These are phyloP conservation scores for Tilletia setariae DNA, from an alignment of 1,284 basidiomycete species.

Conservation along the genomic window DNA sequence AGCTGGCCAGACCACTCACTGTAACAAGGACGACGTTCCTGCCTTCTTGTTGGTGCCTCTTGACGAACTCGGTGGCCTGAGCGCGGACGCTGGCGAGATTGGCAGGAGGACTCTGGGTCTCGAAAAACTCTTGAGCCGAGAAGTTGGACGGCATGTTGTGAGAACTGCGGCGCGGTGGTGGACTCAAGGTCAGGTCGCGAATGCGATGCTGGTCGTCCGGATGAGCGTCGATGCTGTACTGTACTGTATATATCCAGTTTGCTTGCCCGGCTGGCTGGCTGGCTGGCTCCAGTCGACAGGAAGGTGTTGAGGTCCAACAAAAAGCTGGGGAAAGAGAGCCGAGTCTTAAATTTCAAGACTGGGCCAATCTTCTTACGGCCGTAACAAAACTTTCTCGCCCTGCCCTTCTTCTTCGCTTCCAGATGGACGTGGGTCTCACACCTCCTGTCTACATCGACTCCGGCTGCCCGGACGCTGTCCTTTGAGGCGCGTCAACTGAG, in stretches of 20 bases:
- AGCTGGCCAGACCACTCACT: slow-evolving; percentile 61
- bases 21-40: slow-evolving; percentile 88
- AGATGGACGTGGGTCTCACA: too few species aligned
- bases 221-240: neutral
- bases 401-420: too few species aligned
- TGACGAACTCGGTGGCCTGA: slow-evolving; percentile 62
- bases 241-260: neutral
- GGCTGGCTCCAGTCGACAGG: neutral
- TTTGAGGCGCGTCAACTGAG: too few species aligned
- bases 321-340: too few species aligned
- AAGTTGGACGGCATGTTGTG: slow-evolving; percentile 14
- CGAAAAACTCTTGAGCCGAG: slow-evolving; percentile 36
- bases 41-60: slow-evolving; percentile 64
- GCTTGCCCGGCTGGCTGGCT: neutral
- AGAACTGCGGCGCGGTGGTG: neutral
- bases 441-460: too few species aligned
- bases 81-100: slow-evolving; percentile 28
- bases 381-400: too few species aligned
- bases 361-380: too few species aligned
- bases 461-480: too few species aligned
- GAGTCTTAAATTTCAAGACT: too few species aligned
- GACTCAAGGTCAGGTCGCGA: neutral
- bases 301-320: neutral
- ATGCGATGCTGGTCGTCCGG: neutral
- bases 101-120: slow-evolving; percentile 34